These are phyloP conservation scores for Komagataella pastoris DNA, from an alignment of 805 yeast genomes.

Conservation along the genomic window DNA sequence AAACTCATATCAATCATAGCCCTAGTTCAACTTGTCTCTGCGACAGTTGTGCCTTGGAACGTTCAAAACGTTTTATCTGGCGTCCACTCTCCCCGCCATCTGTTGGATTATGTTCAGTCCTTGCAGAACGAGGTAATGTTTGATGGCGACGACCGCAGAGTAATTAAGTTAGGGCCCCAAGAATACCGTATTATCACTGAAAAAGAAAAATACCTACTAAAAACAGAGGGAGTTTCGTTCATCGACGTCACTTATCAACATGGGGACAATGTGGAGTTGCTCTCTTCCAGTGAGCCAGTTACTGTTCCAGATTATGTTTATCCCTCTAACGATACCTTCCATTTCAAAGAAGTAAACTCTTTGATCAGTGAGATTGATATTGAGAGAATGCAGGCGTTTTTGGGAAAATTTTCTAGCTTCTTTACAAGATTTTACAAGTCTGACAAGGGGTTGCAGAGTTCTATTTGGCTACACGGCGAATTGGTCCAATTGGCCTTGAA, in stretches of 20 bases:
- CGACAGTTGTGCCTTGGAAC: neutral
- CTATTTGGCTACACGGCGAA: constrained; percentile 51
- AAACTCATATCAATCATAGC: neutral
- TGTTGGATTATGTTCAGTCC: neutral
- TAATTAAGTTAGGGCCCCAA: neutral
- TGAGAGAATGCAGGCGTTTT: constrained; percentile 32
- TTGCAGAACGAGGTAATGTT: neutral
- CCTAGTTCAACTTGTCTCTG: neutral
- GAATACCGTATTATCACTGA: constrained; percentile 14
- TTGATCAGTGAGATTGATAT: constrained; percentile 31
- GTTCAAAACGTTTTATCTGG: neutral
- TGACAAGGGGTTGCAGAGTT: constrained; percentile 53
- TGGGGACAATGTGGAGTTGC: neutral
- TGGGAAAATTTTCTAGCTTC: constrained; percentile 56
- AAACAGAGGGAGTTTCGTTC: constrained; percentile 35
- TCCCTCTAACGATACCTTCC: constrained; percentile 30
- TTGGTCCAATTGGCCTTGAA: constrained; percentile 17
- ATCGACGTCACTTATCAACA: constrained; percentile 48
- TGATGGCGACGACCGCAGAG: neutral
- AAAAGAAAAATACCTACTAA: constrained; percentile 19
- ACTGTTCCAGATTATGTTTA: constrained; percentile 27
- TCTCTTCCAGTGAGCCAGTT: constrained; percentile 1
- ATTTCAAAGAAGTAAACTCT: constrained; percentile 23
- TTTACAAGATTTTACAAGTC: constrained; percentile 69
- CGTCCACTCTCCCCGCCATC: neutral